Base-by-base conservation (phyloP, 2,329 filamentous ascomycete species). In the Penicillium freii region DNA sequence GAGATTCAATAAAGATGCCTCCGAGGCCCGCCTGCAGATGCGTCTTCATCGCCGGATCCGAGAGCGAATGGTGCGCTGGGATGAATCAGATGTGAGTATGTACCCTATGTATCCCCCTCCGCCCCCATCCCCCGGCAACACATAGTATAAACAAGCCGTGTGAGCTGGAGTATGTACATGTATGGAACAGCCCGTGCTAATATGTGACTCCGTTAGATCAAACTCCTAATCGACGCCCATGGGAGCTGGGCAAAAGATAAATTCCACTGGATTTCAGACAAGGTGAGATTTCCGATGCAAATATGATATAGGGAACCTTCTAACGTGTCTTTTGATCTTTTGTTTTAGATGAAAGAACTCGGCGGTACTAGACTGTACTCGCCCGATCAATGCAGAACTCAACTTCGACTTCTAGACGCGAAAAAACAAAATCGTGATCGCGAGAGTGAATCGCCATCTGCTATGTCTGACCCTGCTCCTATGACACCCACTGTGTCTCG, bases 51-150 rank as follows among this genome's bases (percentile, higher is more conserved):
- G 75, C 39, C 62, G 73, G 43, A 70, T 72, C 44, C 72, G 73
- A 52, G 67, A 73, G 51, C 68, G 72, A 27, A 61, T 66, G 45
- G 64, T 68, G 8, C 69, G 67, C 40, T 77, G 75, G 75, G 73
- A 75, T 55, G 72, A 76, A 58, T 66, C 72, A 54, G 74, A 78
- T 76, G 73, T 77, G 73, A 76, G 75, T 77, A 76, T 66, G 75
- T 76, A 67, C 62, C 48, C 25, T 27, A 27, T 27, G 25, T 27
- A 27, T 23, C 23, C 23, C 23, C 25, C 25, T 27, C 7, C 6
- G 6, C 25, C 25, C 8, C 61, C 64, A 19, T 23, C 23, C 44
- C 10, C 10, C 29, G 29, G 29, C 19, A 46, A 49, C 21, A 33
- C 11, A 27, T 21, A 15, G 13, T 43, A 25, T 47, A 21, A 34